These are phyloP conservation scores for Sphaerulina vaccinii DNA, from an alignment of 2,329 filamentous ascomycete genomes.

Conservation along the genomic window DNA sequence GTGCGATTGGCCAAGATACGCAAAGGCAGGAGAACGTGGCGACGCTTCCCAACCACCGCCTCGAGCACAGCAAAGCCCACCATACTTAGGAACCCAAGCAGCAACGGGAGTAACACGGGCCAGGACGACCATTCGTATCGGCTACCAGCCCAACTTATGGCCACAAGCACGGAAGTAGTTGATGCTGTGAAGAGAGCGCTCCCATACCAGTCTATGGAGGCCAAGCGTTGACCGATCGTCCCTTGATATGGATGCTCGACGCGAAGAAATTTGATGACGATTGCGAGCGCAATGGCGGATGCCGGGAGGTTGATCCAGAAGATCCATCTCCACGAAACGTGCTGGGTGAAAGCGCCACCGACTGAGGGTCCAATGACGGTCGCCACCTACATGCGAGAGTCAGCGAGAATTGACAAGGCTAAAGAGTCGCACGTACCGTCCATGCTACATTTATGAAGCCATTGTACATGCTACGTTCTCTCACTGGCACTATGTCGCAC, in stretches of 20 bases:
- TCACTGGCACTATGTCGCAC: constrained; percentile 12
- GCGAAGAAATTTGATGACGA: constrained; percentile 47
- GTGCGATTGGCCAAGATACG: constrained; percentile 64
- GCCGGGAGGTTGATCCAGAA: constrained; percentile 52
- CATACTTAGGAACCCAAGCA: constrained; percentile 64
- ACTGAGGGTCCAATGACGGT: constrained; percentile 60
- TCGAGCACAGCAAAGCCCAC: constrained; percentile 63
- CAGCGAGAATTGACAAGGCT: constrained; percentile 48
- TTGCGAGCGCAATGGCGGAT: constrained; percentile 50
- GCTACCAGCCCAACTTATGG: constrained; percentile 9
- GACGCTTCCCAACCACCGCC: constrained; percentile 55
- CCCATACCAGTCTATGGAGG: constrained; percentile 62
- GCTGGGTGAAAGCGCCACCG: constrained; percentile 64
- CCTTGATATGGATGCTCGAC: constrained; percentile 10
- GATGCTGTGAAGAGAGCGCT: constrained; percentile 66
- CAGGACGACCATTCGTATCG: constrained; percentile 14
- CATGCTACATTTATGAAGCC: constrained; percentile 64
- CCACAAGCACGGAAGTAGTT: constrained; percentile 42
- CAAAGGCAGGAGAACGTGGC: constrained; percentile 72
- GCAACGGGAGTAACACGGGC: constrained; percentile 63
- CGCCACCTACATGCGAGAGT: constrained; percentile 9
- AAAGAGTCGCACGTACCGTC: constrained; percentile 55
- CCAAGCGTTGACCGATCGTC: constrained; percentile 6
- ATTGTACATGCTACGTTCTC: constrained; percentile 36
- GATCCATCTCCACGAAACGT: constrained; percentile 63